Base-by-base conservation (phyloP, 129 eudicot species). In the Flaveria bidentis region DNA sequence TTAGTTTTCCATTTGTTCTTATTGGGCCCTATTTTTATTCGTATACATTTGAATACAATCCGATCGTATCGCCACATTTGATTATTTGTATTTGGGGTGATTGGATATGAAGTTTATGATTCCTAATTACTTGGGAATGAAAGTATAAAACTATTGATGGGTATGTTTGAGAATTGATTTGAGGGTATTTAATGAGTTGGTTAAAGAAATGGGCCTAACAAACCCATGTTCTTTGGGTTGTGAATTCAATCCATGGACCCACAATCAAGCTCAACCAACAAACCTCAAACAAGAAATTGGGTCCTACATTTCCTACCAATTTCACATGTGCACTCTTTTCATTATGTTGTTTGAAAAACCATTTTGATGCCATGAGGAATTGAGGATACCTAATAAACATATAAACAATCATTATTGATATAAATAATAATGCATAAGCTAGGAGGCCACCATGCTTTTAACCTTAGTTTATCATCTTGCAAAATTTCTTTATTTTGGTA, bases 171-270 rank as follows among this genome's bases (percentile, higher is more conserved):
- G 30, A 68, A 53, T 23, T 57, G 30, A 68, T 41, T 23, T 57
- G 55, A 77, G 30, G 47, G n/a, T 33, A 26, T 56, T 57, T 46
- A 78, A 23, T 14, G 70, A 69, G 68, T 8, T 51, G 12, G 67
- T 57, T 69, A 69, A 69, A 14, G 17, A 68, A 33, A 30, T 69
- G 82, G 76, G 42, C 77, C 80, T 36, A 36, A 36, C 41, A 18
- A 33, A 49, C 82, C 82, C 82, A 78, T 69, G 76, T 78, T 69
- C 70, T 25, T 57, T 57, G 26, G 51, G 58, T 47, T 78, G 76
- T 44, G 46, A 5, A 67, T 67, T 77, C 76, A 78, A 18, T 56
- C 60, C 7, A 67, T 67, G 57, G 58, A 44, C 44, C 23, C 45
- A 64, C 30, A 30, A 44, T 78, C 57, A 22, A 69, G 39, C 69